Base-by-base conservation (phyloP, 1,284 basidiomycete genomes). In the Ceratobasidium sp. region DNA sequence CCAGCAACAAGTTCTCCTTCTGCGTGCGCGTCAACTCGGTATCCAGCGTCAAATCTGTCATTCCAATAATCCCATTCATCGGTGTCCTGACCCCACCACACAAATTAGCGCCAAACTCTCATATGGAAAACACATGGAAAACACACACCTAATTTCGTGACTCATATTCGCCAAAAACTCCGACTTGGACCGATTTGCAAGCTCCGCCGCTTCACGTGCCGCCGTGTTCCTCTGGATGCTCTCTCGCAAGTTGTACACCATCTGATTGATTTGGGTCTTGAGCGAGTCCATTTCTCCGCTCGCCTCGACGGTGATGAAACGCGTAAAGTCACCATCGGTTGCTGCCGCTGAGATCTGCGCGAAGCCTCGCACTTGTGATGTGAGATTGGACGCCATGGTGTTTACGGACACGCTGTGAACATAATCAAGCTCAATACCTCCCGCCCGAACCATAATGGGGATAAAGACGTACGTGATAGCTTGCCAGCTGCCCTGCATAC, bases 21-120 rank as follows among this genome's bases (percentile, higher is more conserved):
- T 96, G 95, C 56, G 91, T 92, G 78, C 94, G 84, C 77, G 94
- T 95, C 74, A 97, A 83, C 80, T 96, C 94, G 71, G 92, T 93
- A 82, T 99, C 97, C 59, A 99, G 88, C 19, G 97, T 98, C 78
- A 99, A 85, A 83, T 98, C 96, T 63, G 98, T 99, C 96, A 99
- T 98, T 22, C 95, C 97, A 78, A 99, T 99, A 83, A 99, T 99
- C 80, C 97, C 96, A 81, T 98, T 98, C 96, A 98, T 98, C 0
- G 96, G 96, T 31, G 96, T 98, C 80, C 95, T 94, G 77, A 53
- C 59, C 64, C 27, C 49, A 43, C 5, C 62, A n/a, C 29, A 6
- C 43, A 37, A 31, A 16, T 41, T 27, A 27, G 69, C 62, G 49
- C n/a, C 39, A 31, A 9, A 13, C 34, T 24, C 19, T 31, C 39